phyloP scores from a whole-genome alignment of 345 rosid species.

The Pistacia integerrima region DNA sequence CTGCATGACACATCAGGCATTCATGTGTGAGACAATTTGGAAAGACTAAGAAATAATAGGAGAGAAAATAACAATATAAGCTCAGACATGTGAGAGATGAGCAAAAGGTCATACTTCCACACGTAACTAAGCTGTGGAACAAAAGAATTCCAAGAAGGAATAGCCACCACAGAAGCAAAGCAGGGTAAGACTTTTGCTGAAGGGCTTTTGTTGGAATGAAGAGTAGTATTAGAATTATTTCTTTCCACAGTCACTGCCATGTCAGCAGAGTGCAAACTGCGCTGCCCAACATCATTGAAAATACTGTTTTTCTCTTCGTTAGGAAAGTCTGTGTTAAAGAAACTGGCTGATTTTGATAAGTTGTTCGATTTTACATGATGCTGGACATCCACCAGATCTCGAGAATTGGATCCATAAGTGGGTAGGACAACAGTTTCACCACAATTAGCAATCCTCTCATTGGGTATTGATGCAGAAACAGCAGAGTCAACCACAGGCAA shows the following conservation, averaged over 20 bases:
- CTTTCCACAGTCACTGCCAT: background rate
- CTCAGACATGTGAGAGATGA: background rate
- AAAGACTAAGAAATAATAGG: background rate
- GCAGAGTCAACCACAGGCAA: background rate
- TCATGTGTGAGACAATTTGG: background rate
- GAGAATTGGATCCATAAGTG: background rate
- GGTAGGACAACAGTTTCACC: background rate
- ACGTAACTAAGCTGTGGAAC: slow-evolving; percentile 44
- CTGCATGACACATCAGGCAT: slow-evolving; percentile 31
- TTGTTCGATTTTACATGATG: slow-evolving; percentile 1
- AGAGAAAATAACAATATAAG: background rate
- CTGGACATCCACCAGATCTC: slow-evolving; percentile 1
- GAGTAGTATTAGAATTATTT: slow-evolving; percentile 3
- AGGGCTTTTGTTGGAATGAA: slow-evolving; percentile 1
- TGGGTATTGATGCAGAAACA: background rate
- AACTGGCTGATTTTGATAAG: background rate
- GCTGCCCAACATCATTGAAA: slow-evolving; percentile 13
- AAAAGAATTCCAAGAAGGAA: slow-evolving; percentile 19
- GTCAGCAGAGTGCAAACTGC: slow-evolving; percentile 15
- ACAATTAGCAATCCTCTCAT: background rate
- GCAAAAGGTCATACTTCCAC: slow-evolving; percentile 49
- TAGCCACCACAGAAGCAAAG: slow-evolving; percentile 1
- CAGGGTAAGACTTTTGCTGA: background rate
- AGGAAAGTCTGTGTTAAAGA: background rate
- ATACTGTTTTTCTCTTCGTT: background rate